Evolutionary conservation across 192 early-diverging fungal species (phyloP).

Genomic region (Backusella mclennaniae): DNA sequence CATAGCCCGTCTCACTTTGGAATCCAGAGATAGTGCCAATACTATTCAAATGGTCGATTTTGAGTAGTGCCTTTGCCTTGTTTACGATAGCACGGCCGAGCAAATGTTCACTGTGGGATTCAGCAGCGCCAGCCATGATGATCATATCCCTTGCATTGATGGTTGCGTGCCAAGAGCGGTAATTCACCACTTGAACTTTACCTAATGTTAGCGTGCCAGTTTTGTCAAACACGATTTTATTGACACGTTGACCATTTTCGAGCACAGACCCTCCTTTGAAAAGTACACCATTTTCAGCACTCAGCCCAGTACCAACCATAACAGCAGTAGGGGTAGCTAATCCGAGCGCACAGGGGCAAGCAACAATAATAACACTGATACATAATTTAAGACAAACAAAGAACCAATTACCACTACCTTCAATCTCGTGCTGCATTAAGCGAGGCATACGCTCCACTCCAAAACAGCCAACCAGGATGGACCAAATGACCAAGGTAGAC

Average conservation of each 20-base stretch:
- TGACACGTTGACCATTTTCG: constrained; percentile 75
- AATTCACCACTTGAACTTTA: constrained; percentile 58
- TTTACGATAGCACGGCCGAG: constrained; percentile 72
- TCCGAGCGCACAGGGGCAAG: constrained; percentile 95
- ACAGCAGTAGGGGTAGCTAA: constrained; percentile 95
- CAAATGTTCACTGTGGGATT: constrained; percentile 88
- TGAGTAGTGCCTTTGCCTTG: constrained; percentile 48
- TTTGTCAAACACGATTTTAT: constrained; percentile 94
- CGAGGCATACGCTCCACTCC: constrained; percentile 26
- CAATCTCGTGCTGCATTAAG: constrained; percentile 40
- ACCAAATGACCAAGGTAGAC: constrained; percentile 78
- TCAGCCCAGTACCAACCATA: constrained; percentile 97
- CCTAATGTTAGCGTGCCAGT: constrained; percentile 93
- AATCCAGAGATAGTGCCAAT: constrained; percentile 55
- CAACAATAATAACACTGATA: constrained; percentile 93
- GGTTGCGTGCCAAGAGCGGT: constrained; percentile 18
- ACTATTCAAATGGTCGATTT: constrained; percentile 31
- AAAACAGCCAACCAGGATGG: constrained; percentile 34
- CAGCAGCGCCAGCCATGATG: constrained; percentile 63
- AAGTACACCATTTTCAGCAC: constrained; percentile 89
- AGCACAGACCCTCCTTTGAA: constrained; percentile 94
- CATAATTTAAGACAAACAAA: constrained; percentile 81
- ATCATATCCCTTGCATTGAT: constrained; percentile 8
- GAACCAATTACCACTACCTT: constrained; percentile 63
- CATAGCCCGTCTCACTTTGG: constrained; percentile 49